Base-by-base conservation (phyloP, 208 protist genomes). In the Trypanosoma avium region DNA sequence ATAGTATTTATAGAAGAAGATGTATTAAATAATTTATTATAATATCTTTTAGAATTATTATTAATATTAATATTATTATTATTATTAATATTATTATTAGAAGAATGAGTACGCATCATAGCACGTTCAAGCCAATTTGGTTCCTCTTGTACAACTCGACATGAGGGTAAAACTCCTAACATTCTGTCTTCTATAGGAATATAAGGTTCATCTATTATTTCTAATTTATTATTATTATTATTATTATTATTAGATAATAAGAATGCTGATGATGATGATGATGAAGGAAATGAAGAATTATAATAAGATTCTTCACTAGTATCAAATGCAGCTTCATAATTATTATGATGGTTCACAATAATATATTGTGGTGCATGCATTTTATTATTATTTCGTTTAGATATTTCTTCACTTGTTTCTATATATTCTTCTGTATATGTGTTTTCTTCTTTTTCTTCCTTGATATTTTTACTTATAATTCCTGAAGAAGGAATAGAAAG, bases 41-140 rank as follows among this genome's bases (percentile, higher is more conserved):
- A 19, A 32, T 12, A 6, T 22, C n/a, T 48, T 19, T 8, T 30
- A 43, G 4, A 13, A 38, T 38, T 38, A 38, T 38, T 38, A 38
- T 38, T 38, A 38, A 13, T 38, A 38, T 38, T 38, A 38, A 13
- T 38, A 42, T 42, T 42, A 42, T 42, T 42, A 42, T 42, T 42
- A 42, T 42, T 42, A 42, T 42, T 42, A 42, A n/a, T 42, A 42
- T 42, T 42, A 42, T 9, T n/a, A 19, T 15, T 22, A 1, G 45
- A 42, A 32, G 35, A 32, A 29, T 32, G 67, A 32, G 52, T 27
- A 10, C 17, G 30, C 58, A 72, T 62, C 33, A 72, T 9, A 1
- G 58, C 67, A 12, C 67, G 58, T 24, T 72, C 67, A 1, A 72
- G 50, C 67, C 67, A 72, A 53, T 72, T 72, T 15, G 67, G 58